These are phyloP conservation scores for Lachancea lanzarotensis DNA, from an alignment of 805 yeast species.

Conservation along the genomic window DNA sequence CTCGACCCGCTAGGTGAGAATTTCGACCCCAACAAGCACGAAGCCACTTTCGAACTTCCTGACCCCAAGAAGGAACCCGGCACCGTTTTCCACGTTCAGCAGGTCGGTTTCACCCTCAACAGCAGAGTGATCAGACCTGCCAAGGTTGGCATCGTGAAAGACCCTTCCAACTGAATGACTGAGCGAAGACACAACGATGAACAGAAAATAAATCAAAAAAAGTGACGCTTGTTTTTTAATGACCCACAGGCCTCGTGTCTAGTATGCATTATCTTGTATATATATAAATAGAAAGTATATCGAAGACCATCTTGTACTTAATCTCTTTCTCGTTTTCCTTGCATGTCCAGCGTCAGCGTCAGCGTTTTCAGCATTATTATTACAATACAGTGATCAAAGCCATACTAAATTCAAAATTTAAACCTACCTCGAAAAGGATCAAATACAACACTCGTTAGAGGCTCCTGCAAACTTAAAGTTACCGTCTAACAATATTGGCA, in stretches of 20 bases:
- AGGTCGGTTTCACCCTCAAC: constrained; percentile 78
- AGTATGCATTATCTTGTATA: constrained; percentile 6
- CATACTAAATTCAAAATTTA: neutral
- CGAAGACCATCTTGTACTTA: neutral
- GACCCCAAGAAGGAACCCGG: constrained; percentile 88
- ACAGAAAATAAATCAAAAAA: too few relatives aligned
- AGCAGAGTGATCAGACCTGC: constrained; percentile 90
- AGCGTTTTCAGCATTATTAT: neutral
- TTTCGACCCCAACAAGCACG: constrained; percentile 89
- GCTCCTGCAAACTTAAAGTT: too few relatives aligned
- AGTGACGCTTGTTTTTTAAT: neutral
- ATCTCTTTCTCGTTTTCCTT: too few relatives aligned
- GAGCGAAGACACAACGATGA: too few relatives aligned
- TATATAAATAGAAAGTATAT: neutral
- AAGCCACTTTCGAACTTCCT: constrained; percentile 84
- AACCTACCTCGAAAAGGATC: too few relatives aligned
- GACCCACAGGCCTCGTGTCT: constrained; percentile 2
- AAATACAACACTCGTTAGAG: too few relatives aligned
- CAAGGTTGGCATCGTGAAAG: constrained; percentile 88
- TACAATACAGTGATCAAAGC: neutral
- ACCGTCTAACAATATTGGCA: too few relatives aligned
- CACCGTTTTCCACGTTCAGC: constrained; percentile 88
- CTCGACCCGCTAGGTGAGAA: constrained; percentile 77
- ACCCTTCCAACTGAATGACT: constrained; percentile 14
- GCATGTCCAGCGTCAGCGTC: neutral